Conservation (phyloP, 2,329 filamentous ascomycete species). For the Fusarium zealandicum region DNA sequence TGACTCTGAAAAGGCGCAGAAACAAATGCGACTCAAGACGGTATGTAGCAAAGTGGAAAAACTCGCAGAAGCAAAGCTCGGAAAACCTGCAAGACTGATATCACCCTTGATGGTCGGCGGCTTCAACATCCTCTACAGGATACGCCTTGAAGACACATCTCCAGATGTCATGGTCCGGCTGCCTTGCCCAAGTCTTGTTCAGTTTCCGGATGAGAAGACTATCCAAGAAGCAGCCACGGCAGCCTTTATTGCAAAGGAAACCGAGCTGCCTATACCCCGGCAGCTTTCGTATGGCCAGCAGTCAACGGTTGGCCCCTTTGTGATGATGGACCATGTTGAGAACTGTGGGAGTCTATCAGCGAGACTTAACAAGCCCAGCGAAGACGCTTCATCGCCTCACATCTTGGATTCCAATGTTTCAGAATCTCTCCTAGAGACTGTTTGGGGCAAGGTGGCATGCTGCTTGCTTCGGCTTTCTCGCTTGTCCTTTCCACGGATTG, state of each 20-base stretch:
- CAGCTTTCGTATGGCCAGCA: slow-evolving; percentile 27
- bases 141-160: slow-evolving; percentile 7
- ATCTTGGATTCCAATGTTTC: slow-evolving; percentile 34
- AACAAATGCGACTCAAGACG: slow-evolving; percentile 4
- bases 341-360: slow-evolving; percentile 36
- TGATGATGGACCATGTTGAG: slow-evolving; percentile 40
- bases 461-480: slow-evolving; percentile 50
- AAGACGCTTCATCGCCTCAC: slow-evolving; percentile 1
- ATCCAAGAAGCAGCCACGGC: slow-evolving; percentile 24
- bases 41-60: slow-evolving; percentile 4
- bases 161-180: slow-evolving; percentile 19
- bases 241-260: slow-evolving; percentile 6
- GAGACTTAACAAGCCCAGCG: not conserved
- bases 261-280: slow-evolving; percentile 6
- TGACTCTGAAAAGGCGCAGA: not conserved
- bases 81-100: not conserved
- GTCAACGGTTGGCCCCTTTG: slow-evolving; percentile 37
- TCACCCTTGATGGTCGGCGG: slow-evolving; percentile 17
- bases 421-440: slow-evolving; percentile 39
- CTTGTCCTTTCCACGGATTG: slow-evolving; percentile 49
- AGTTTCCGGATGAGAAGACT: slow-evolving; percentile 26
- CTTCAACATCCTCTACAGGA: slow-evolving; percentile 27
- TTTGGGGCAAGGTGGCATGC: slow-evolving; percentile 49
- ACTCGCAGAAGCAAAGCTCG: not conserved
- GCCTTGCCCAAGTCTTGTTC: slow-evolving; percentile 13